A percentile compares a stretch with the other conserved stretches of the same genome.
Evolutionary conservation across 257 asterid genomes (phyloP).

Genomic region (Osmanthus fragrans): DNA sequence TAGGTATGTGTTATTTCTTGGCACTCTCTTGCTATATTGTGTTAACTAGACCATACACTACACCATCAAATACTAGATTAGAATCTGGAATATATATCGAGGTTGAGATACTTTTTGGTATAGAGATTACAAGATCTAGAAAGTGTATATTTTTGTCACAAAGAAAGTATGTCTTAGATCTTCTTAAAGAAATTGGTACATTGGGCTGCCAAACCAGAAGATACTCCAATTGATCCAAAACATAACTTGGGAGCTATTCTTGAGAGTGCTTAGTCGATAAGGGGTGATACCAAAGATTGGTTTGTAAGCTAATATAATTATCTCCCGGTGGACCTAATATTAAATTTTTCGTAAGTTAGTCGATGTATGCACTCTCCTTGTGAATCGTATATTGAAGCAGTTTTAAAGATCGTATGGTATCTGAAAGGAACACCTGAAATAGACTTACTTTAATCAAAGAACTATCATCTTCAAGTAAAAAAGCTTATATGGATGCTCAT

Average conservation of each 20-base stretch:
- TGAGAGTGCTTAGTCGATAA: not conserved
- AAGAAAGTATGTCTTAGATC: not conserved
- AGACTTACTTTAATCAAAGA: not conserved
- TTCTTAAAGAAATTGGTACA: not conserved
- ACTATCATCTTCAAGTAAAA: not conserved
- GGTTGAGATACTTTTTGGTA: not conserved
- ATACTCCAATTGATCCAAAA: not conserved
- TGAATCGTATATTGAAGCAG: not conserved
- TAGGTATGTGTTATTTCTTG: not conserved
- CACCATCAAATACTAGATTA: not conserved
- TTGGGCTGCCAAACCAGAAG: not conserved
- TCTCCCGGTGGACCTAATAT: not conserved
- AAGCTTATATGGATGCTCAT: not conserved
- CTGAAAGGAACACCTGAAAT: not conserved
- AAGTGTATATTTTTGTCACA: not conserved
- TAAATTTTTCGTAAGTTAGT: not conserved
- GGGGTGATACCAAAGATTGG: not conserved
- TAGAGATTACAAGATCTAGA: not conserved
- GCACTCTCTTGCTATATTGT: not conserved
- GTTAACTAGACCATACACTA: not conserved
- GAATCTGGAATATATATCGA: not conserved
- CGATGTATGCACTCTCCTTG: not conserved
- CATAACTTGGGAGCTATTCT: not conserved
- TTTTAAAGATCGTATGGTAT: not conserved
- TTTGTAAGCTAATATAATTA: not conserved